Conservation (phyloP, 371 early-diverging fungal genomes). For the Funneliformis caledonium region DNA sequence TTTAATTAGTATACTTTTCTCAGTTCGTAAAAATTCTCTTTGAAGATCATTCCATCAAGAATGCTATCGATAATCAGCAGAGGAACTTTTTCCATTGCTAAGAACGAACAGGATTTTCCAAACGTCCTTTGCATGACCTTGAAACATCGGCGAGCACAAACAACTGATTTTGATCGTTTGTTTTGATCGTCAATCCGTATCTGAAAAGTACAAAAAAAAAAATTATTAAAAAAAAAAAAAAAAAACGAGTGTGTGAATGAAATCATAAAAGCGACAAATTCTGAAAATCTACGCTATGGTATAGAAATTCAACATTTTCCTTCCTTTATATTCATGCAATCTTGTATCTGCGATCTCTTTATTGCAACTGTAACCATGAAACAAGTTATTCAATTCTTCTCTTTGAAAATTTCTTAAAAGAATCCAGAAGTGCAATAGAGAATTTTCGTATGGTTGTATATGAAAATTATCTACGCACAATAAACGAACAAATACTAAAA, state of each 20-base stretch:
- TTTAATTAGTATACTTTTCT: no score
- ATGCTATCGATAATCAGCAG: background rate
- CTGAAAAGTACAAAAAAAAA: background rate
- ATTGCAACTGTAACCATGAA: slow-evolving; percentile 11
- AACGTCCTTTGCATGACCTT: background rate
- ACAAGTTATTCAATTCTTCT: background rate
- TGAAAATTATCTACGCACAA: slow-evolving; percentile 15
- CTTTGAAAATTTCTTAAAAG: background rate
- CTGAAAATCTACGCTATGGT: background rate
- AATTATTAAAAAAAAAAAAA: background rate
- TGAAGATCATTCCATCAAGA: background rate
- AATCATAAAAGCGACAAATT: slow-evolving; percentile 1
- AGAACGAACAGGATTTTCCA: slow-evolving; percentile 1
- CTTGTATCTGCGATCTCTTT: background rate
- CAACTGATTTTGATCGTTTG: background rate
- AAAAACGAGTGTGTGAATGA: background rate
- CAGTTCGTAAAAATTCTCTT: no score
- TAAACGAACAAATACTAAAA: no score
- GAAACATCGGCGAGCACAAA: slow-evolving; percentile 15
- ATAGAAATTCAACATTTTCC: background rate
- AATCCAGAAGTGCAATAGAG: background rate
- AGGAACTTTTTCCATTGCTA: background rate
- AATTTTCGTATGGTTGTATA: background rate
- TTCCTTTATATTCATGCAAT: slow-evolving; percentile 18
- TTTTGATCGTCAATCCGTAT: slow-evolving; percentile 3